phyloP scores from a whole-genome alignment of 1,284 basidiomycete genomes.

The Apiotrichum mycotoxinovorans region DNA sequence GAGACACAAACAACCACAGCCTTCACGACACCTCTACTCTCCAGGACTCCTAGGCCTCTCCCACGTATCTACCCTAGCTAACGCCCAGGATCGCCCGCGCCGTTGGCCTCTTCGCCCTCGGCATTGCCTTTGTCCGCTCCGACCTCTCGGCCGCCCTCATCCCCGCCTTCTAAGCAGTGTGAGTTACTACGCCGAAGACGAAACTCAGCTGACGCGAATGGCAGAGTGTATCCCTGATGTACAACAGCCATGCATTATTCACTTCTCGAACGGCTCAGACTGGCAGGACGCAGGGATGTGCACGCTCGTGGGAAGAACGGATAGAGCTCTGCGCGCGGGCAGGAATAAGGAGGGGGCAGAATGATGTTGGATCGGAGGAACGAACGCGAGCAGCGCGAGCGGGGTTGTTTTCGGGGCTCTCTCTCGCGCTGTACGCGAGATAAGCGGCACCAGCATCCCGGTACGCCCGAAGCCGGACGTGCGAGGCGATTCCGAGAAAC shows the following conservation, averaged over 20 bases:
- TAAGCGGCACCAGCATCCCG: too few species aligned
- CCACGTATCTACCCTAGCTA: background rate
- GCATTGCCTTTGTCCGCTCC: slow-evolving; percentile 18
- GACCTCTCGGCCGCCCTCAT: slow-evolving; percentile 18
- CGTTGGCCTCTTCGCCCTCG: slow-evolving; percentile 19
- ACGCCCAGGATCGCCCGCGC: slow-evolving; percentile 22
- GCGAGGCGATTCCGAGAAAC: too few species aligned
- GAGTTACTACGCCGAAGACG: background rate
- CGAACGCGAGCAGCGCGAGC: too few species aligned
- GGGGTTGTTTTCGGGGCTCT: too few species aligned
- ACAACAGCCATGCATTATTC: slow-evolving; percentile 23
- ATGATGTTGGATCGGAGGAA: too few species aligned
- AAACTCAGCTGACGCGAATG: background rate
- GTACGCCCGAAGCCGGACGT: too few species aligned
- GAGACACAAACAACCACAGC: too few species aligned
- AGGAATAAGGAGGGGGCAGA: too few species aligned
- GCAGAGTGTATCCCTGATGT: slow-evolving; percentile 16
- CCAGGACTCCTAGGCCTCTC: too few species aligned
- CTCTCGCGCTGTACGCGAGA: too few species aligned
- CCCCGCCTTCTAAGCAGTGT: slow-evolving; percentile 20
- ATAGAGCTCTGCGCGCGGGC: too few species aligned
- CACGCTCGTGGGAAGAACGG: background rate
- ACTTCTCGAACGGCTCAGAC: slow-evolving; percentile 5
- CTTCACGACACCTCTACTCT: too few species aligned
- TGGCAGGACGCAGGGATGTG: background rate